Evolutionary conservation across 2,329 filamentous ascomycete species (phyloP).

Genomic region (Sclerotinia spermophila): DNA sequence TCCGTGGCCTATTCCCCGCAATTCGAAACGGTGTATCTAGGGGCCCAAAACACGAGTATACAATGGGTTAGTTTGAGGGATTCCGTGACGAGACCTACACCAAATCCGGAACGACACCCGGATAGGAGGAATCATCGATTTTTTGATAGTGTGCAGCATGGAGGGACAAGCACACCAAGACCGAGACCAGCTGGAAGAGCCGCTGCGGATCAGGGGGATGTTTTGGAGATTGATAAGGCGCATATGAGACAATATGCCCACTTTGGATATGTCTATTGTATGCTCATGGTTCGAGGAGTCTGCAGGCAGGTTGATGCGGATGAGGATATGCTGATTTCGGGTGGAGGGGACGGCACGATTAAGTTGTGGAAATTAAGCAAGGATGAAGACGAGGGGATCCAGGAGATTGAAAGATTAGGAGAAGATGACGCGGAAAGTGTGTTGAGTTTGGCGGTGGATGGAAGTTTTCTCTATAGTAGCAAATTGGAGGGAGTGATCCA

Average conservation of each 20-base stretch:
- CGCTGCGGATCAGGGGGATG: conserved; percentile 54
- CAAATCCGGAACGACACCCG: conserved; percentile 65
- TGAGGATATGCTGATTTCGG: conserved; percentile 81
- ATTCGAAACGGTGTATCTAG: conserved; percentile 81
- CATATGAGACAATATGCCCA: conserved; percentile 88
- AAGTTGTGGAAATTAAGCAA: conserved; percentile 78
- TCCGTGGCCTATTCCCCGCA: conserved; percentile 83
- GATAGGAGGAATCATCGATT: conserved; percentile 79
- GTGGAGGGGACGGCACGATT: conserved; percentile 89
- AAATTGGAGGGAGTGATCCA: conserved; percentile 85
- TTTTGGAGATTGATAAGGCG: conserved; percentile 76
- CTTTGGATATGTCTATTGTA: conserved; percentile 93
- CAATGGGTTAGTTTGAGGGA: conserved; percentile 84
- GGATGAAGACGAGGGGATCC: conserved; percentile 57
- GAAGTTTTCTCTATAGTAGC: conserved; percentile 88
- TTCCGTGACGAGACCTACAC: conserved; percentile 54
- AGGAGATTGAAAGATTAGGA: conserved; percentile 64
- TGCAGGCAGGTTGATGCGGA: conserved; percentile 65
- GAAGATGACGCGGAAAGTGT: conserved; percentile 60
- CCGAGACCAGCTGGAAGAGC: conserved; percentile 44
- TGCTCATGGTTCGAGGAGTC: conserved; percentile 75
- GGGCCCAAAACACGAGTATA: conserved; percentile 90
- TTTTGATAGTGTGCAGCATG: conserved; percentile 90
- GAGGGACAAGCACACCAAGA: conserved; percentile 70
- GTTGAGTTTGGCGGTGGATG: conserved; percentile 79